Conservation (phyloP, 106 monocot species). For the Apostasia shenzhenica region DNA sequence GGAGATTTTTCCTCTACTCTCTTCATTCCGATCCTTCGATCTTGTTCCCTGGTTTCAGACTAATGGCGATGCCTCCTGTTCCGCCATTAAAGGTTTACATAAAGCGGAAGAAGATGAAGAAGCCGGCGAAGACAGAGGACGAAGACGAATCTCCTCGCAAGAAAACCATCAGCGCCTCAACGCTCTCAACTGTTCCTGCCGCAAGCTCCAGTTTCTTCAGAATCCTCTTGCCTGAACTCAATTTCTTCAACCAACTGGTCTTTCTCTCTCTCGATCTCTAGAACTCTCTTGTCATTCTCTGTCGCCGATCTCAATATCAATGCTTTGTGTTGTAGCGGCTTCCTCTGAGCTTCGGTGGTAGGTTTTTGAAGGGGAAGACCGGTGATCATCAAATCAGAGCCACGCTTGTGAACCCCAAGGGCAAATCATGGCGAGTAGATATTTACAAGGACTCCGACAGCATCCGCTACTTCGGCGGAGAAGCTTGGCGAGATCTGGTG, state of each 20-base stretch:
- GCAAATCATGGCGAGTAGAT: conserved; percentile 10
- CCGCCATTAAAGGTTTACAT: too few relatives aligned
- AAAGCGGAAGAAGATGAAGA: too few relatives aligned
- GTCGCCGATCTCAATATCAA: too few relatives aligned
- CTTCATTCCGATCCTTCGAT: too few relatives aligned
- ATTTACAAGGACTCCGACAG: not conserved
- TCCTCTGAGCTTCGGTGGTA: conserved; percentile 3
- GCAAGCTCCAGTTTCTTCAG: conserved; percentile 2
- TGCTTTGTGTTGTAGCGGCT: not conserved
- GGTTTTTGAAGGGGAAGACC: not conserved
- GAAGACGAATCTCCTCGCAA: too few relatives aligned
- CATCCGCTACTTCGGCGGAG: conserved; percentile 4
- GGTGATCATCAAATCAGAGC: not conserved
- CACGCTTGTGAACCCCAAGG: not conserved
- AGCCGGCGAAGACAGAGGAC: too few relatives aligned
- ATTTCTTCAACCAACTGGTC: not conserved
- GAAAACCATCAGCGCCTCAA: too few relatives aligned
- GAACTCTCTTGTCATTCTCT: not conserved
- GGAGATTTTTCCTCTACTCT: too few relatives aligned
- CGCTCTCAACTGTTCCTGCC: too few relatives aligned
- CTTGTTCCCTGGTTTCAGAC: too few relatives aligned
- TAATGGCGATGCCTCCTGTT: too few relatives aligned
- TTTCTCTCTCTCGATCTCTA: not conserved
- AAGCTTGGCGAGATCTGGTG: conserved; percentile 12
- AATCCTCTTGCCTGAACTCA: not conserved